phyloP scores from a whole-genome alignment of 176 grass and related monocot genomes.

The Ensete ventricosum region DNA sequence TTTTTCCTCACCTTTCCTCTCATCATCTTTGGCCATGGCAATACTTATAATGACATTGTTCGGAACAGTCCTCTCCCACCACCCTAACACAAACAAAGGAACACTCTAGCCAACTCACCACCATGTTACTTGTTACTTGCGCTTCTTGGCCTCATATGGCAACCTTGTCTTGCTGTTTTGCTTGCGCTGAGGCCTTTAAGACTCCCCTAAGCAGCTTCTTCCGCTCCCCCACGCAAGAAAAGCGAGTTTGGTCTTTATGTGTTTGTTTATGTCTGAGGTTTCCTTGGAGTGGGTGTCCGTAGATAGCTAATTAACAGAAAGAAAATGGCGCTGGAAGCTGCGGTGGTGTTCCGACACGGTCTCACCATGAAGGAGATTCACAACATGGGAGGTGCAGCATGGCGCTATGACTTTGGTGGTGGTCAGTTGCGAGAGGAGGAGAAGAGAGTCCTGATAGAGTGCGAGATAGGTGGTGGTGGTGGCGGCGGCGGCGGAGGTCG shows the following conservation, averaged over 20 bases:
- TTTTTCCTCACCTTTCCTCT: neutral
- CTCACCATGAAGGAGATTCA: constrained; percentile 19
- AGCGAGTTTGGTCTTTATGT: neutral
- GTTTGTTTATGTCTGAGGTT: neutral
- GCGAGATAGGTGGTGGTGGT: too few species aligned
- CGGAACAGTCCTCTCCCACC: neutral
- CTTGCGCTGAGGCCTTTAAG: neutral
- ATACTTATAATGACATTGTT: neutral
- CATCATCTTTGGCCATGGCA: too few species aligned
- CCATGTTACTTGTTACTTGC: constrained; percentile 7
- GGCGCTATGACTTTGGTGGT: constrained; percentile 8
- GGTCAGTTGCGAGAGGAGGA: constrained; percentile 1
- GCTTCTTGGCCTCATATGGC: neutral
- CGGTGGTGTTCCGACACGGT: constrained; percentile 45
- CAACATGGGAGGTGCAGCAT: constrained; percentile 28
- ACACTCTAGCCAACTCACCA: neutral
- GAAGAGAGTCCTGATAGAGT: neutral
- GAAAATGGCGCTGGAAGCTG: constrained; percentile 65
- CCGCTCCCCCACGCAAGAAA: neutral
- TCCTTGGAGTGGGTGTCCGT: neutral
- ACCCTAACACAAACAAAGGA: neutral
- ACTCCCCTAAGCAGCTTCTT: neutral
- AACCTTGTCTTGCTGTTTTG: neutral
- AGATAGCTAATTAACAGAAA: neutral
- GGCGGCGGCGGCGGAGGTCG: neutral